These are phyloP conservation scores for Mycena vulgaris DNA, from an alignment of 768 basidiomycete genomes.

Conservation along the genomic window DNA sequence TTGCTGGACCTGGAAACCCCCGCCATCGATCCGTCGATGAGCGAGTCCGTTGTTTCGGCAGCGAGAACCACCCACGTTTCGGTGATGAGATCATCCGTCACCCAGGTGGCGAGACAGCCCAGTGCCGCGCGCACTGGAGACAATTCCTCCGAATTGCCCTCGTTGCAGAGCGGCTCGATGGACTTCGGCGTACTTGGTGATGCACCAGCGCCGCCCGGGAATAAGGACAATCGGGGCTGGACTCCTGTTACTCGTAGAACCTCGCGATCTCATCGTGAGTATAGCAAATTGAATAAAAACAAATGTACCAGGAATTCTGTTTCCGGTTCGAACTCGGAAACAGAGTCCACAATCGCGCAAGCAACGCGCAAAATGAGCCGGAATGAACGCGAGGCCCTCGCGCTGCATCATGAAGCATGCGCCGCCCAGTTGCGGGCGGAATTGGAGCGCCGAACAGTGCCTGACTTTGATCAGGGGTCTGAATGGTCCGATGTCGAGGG, in stretches of 20 bases:
- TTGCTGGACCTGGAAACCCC: neutral
- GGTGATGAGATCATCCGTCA: neutral
- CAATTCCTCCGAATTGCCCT: neutral
- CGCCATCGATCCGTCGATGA: no score
- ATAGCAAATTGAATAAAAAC: neutral
- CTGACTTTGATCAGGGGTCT: no score
- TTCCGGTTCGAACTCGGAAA: neutral
- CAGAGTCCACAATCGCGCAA: conserved; percentile 7
- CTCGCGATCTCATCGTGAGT: conserved; percentile 1
- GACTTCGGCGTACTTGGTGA: conserved; percentile 4
- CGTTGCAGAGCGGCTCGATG: neutral
- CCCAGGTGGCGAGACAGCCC: neutral
- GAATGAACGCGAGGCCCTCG: neutral
- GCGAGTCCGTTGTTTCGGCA: no score
- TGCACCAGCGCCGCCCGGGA: neutral
- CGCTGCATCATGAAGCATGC: neutral
- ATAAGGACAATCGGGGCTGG: neutral
- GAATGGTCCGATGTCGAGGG: no score
- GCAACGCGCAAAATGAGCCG: neutral
- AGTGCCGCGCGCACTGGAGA: neutral
- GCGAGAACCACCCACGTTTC: neutral
- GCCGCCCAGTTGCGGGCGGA: neutral
- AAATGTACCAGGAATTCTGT: neutral
- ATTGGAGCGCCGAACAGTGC: no score
- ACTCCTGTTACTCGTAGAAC: no score